Percentiles rank a stretch among this genome's conserved stretches.
phyloP scores from a whole-genome alignment of 2,329 filamentous ascomycete species.

The Aspergillus sp. region DNA sequence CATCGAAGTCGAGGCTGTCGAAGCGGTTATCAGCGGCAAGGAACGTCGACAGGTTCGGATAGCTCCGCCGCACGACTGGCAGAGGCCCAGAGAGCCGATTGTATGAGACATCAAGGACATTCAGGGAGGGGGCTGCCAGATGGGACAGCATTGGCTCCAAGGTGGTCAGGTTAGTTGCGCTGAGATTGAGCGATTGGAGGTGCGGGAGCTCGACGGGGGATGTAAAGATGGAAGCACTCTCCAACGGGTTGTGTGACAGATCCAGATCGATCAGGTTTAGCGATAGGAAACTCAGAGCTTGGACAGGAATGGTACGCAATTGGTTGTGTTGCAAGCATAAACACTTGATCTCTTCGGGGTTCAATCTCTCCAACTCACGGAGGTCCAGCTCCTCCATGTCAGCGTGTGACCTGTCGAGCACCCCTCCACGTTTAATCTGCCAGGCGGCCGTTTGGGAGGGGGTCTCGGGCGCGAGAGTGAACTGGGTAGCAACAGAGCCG shows the following conservation, averaged over 20 bases:
- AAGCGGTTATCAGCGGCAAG: conserved; percentile 79
- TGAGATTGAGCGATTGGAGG: conserved; percentile 74
- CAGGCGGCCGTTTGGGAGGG: conserved; percentile 31
- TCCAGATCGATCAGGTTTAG: conserved; percentile 70
- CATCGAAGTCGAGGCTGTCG: conserved; percentile 67
- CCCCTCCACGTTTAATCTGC: conserved; percentile 39
- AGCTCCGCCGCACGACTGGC: conserved; percentile 64
- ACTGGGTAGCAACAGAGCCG: conserved; percentile 41
- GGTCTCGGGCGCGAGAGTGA: conserved; percentile 46
- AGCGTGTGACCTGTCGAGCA: conserved; percentile 70
- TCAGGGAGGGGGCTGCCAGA: conserved; percentile 71
- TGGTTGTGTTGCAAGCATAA: conserved; percentile 76
- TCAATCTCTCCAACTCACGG: conserved; percentile 47
- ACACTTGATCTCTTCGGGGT: conserved; percentile 50
- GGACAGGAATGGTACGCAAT: conserved; percentile 66
- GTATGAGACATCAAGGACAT: conserved; percentile 75
- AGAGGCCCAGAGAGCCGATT: conserved; percentile 73
- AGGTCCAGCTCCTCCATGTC: conserved; percentile 56
- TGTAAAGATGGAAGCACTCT: conserved; percentile 63
- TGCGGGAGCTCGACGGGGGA: conserved; percentile 68
- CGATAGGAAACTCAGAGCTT: conserved; percentile 68
- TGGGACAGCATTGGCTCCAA: conserved; percentile 64
- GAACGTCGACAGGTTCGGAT: conserved; percentile 69
- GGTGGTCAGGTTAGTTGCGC: conserved; percentile 70
- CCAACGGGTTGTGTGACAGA: conserved; percentile 71